These are phyloP conservation scores for Skeletonema marinoi DNA, from an alignment of 108 stramenopile species.

Conservation along the genomic window DNA sequence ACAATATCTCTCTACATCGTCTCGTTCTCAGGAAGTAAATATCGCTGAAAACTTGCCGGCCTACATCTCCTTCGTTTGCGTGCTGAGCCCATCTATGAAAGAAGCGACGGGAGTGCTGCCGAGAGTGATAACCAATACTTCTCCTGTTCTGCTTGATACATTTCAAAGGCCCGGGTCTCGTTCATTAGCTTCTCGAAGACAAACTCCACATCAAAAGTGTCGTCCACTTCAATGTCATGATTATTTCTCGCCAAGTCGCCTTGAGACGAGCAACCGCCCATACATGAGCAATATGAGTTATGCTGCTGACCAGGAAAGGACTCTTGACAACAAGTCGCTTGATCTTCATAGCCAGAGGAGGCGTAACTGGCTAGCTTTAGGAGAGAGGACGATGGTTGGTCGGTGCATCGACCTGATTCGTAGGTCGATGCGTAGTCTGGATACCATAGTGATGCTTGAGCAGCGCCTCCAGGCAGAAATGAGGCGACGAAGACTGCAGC, in stretches of 20 bases:
- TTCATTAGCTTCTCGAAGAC: conserved; percentile 1
- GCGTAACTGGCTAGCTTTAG: background rate
- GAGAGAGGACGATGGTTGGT: conserved; percentile 2
- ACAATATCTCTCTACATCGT: background rate
- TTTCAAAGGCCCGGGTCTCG: background rate
- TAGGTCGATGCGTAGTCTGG: background rate
- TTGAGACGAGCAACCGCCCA: background rate
- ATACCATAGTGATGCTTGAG: background rate
- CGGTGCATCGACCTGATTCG: background rate
- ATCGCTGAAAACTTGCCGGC: background rate
- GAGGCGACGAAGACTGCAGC: background rate
- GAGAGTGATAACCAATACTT: background rate
- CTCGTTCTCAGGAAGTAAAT: background rate
- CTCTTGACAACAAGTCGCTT: background rate
- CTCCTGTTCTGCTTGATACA: background rate
- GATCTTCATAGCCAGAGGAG: background rate
- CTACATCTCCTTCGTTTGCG: background rate
- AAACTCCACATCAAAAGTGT: background rate
- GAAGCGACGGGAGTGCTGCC: background rate
- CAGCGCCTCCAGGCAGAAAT: background rate
- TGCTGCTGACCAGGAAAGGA: background rate
- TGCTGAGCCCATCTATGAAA: background rate
- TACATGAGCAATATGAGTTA: background rate
- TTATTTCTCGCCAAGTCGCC: background rate
- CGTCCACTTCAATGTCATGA: background rate